Evolutionary conservation across 352 stramenopile genomes (phyloP).

Genomic region (Pythium monospermum): DNA sequence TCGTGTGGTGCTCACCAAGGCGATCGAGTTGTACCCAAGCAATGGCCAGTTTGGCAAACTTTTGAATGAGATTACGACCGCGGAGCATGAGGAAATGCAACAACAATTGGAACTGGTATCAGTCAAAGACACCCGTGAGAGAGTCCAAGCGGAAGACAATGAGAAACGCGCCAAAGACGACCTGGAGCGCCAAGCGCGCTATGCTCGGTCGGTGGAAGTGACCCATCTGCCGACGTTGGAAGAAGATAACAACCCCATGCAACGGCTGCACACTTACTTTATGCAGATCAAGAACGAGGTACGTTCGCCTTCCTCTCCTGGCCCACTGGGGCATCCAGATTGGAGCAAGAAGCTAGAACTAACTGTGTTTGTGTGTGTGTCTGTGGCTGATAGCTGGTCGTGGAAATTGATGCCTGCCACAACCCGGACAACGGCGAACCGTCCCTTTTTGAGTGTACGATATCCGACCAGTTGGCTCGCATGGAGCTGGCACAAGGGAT

Average conservation of each 20-base stretch:
- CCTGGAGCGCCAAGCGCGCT: constrained; percentile 43
- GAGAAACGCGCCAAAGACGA: constrained; percentile 17
- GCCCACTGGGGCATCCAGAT: neutral
- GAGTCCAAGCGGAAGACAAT: constrained; percentile 6
- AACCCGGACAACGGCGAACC: constrained; percentile 52
- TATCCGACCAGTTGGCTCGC: constrained; percentile 36
- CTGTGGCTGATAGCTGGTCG: constrained; percentile 31
- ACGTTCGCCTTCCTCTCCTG: neutral
- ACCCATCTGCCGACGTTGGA: constrained; percentile 48
- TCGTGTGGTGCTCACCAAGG: constrained; percentile 28
- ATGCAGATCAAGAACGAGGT: constrained; percentile 57
- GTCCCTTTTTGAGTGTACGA: constrained; percentile 52
- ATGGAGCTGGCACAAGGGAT: constrained; percentile 46
- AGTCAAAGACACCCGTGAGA: constrained; percentile 23
- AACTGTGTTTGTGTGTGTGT: neutral
- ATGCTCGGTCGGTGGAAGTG: constrained; percentile 21
- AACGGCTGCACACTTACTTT: constrained; percentile 58
- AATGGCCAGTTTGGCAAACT: constrained; percentile 53
- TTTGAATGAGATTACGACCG: constrained; percentile 36
- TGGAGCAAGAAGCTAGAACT: neutral
- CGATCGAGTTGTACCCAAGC: constrained; percentile 30
- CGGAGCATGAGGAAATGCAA: constrained; percentile 23
- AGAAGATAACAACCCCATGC: constrained; percentile 51
- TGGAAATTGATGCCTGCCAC: constrained; percentile 36
- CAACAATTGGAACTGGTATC: constrained; percentile 28